Percentiles rank a stretch among this genome's conserved stretches.
These are phyloP conservation scores for Allantophomopsis lycopodina DNA, from an alignment of 2,329 filamentous ascomycete species.

Conservation along the genomic window DNA sequence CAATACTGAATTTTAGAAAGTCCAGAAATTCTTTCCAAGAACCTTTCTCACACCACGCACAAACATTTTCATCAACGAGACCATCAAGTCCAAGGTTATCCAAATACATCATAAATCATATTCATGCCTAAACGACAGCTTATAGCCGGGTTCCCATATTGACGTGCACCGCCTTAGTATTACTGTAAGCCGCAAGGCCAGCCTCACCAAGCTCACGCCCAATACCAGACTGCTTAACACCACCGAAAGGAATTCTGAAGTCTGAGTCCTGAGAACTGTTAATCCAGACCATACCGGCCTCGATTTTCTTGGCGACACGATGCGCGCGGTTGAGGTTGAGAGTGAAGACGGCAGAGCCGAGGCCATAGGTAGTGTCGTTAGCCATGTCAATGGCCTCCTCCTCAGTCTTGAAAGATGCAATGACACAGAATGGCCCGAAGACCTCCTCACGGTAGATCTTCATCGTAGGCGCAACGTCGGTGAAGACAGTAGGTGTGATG, in stretches of 20 bases:
- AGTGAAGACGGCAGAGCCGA: constrained; percentile 41
- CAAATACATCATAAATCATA: too few species aligned
- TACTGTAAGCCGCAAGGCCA: constrained; percentile 26
- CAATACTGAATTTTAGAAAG: too few species aligned
- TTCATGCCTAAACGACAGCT: neutral
- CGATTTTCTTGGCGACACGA: constrained; percentile 32
- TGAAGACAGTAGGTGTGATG: constrained; percentile 40
- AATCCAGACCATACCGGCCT: constrained; percentile 37
- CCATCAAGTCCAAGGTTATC: too few species aligned
- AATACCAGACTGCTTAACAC: constrained; percentile 47
- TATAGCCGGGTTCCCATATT: constrained; percentile 18
- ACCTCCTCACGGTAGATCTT: constrained; percentile 36
- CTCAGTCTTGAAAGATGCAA: constrained; percentile 36
- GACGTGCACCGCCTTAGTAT: constrained; percentile 24
- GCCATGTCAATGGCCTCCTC: constrained; percentile 37
- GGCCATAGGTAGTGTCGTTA: constrained; percentile 41
- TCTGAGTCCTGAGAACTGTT: constrained; percentile 26
- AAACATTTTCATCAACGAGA: too few species aligned
- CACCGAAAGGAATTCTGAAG: constrained; percentile 34
- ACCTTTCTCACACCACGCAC: too few species aligned
- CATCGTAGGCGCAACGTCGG: constrained; percentile 35
- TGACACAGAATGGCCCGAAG: constrained; percentile 44
- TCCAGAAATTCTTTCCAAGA: too few species aligned
- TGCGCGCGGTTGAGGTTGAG: constrained; percentile 31
- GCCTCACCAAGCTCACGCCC: constrained; percentile 33